Evolutionary conservation across 805 yeast genomes (phyloP), one percentile per base, ranked within the genome.

Genomic region (Hanseniaspora singularis): DNA sequence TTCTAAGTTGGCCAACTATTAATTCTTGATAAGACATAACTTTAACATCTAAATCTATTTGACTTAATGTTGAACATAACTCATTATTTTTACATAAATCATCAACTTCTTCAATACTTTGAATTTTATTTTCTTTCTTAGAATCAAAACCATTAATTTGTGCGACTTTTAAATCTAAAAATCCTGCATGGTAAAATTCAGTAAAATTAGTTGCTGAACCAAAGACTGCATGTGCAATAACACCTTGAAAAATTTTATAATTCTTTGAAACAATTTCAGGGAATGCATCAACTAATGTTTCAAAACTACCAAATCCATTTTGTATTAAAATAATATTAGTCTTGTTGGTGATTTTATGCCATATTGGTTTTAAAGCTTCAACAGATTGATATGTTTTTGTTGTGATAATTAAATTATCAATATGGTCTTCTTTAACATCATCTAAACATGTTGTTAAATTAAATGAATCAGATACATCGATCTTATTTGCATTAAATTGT

Each of bases 241-340:
- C 77, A 46, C 88, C 96, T 56, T 77, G 82, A 55, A 70, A 78
- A 2, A 48, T 22, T 18, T 38, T 41, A 32, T 28, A 48, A 12
- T 48, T 48, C 16, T 42, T 27, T 3, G 16, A 4, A 7, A 27
- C 27, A 11, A 88, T 54, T 7, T 65, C 67, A 3, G 96, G 95
- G 3, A 77, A 63, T 19, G 63, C 57, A 2, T 66, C 63, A 14
- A 67, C 63, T 28, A 87, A 57, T 34, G 70, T 68, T 10, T 81
- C 82, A 6, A 74, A 65, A 19, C 82, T 78, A 9, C 97, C 97
- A 68, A 87, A 70, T 1, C 98, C 98, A 60, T 92, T 92, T 54
- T 92, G 97, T 6, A 89, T 62, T 19, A 92, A 62, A 32, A 89
- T 56, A 11, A 88, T 63, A 50, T 77, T 80, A 2, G 94, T 75